Evolutionary conservation across 2,329 filamentous ascomycete genomes (phyloP), one percentile per base, ranked within the genome.

Genomic region (Fusarium protoensiforme): DNA sequence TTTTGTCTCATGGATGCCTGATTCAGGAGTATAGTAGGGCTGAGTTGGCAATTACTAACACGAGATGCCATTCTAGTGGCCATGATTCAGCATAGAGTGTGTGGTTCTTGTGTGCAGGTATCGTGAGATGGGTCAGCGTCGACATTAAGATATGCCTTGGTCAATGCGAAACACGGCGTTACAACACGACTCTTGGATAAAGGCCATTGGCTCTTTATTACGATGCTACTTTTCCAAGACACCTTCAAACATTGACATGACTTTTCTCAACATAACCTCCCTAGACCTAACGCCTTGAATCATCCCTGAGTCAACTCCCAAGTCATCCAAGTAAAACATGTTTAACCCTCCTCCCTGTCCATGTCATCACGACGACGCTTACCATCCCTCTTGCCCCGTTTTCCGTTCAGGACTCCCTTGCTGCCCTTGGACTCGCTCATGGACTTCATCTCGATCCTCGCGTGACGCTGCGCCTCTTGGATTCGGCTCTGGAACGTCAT

Each of bases 391-490:
- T 85, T 81, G 51, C 84, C 79, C 60, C 87, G 83, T 41, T 86
- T 76, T 0, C 76, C 76, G 31, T 78, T 78, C 41, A 78, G 82
- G 56, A 84, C 81, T 27, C 87, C 83, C 85, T 85, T 88, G 82
- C 88, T 87, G 51, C 88, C 89, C 74, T 88, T 89, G 79, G 91
- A 90, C 72, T 97, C 94, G 63, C 93, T 89, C 74, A 95, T 81
- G 63, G 90, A 88, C 86, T 95, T 96, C 92, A 98, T 93, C 83
- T 97, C 92, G 64, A 88, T 90, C 58, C 93, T 90, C 0, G 95
- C 93, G 64, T 93, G 87, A 54, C 94, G 87, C 81, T 98, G 94
- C 0, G 95, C 95, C 81, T 97, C 94, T 65, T 93, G 91, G 0
- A 97, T 93, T 2, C 94, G 87, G 64, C 90, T 86, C 75, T 91